Conservation (phyloP, 2,329 filamentous ascomycete species). For the Paecilomyces niveus region DNA sequence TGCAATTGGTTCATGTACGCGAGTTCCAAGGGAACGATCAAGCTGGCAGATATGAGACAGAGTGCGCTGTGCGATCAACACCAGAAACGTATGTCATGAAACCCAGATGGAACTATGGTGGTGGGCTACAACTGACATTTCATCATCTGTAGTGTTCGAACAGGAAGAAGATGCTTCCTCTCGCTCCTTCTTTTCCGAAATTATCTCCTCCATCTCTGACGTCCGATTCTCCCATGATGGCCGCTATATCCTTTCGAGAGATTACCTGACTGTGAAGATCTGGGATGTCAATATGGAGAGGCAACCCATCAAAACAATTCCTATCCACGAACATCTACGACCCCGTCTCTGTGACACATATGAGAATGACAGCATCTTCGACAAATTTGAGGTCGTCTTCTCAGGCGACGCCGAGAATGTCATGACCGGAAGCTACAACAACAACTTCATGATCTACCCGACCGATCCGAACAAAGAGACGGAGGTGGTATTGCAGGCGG, state of each 20-base stretch:
- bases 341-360: constrained; percentile 96
- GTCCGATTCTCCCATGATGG: constrained; percentile 96
- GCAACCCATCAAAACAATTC: constrained; percentile 95
- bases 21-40: constrained; percentile 97
- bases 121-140: constrained; percentile 8
- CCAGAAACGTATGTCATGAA: constrained; percentile 67
- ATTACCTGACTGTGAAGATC: constrained; percentile 98
- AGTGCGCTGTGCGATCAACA: constrained; percentile 94
- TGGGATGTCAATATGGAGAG: constrained; percentile 99
- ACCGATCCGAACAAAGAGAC: constrained; percentile 94
- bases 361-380: constrained; percentile 98
- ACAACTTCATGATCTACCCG: constrained; percentile 99
- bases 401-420: constrained; percentile 97
- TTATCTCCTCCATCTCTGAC: constrained; percentile 98
- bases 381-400: constrained; percentile 99
- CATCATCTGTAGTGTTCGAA: constrained; percentile 68
- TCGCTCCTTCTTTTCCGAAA: constrained; percentile 98
- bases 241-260: constrained; percentile 91
- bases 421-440: constrained; percentile 99
- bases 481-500: constrained; percentile 92
- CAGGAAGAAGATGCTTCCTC: constrained; percentile 96
- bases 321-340: constrained; percentile 93
- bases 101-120: neutral
- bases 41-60: constrained; percentile 96
- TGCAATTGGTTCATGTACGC: constrained; percentile 99